Evolutionary conservation across 768 basidiomycete species (phyloP).

Genomic region (Mycena galopus): DNA sequence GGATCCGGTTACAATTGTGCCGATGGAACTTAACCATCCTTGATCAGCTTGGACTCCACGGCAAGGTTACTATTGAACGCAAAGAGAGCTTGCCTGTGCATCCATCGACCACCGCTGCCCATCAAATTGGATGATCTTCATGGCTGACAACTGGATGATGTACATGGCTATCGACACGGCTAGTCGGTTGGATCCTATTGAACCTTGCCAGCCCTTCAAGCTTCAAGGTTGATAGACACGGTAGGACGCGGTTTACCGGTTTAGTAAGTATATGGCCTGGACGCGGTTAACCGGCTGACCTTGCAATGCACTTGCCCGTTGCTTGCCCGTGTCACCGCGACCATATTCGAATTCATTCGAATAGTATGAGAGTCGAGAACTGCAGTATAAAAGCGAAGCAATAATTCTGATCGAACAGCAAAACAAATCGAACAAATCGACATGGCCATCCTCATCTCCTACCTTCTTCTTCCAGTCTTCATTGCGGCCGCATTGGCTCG

Average conservation of each 20-base stretch:
- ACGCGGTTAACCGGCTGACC: neutral
- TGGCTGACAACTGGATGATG: too few relatives aligned
- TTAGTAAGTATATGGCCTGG: neutral
- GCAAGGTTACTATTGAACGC: too few relatives aligned
- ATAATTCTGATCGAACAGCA: neutral
- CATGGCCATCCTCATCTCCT: constrained; percentile 8
- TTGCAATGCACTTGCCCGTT: neutral
- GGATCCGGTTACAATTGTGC: too few relatives aligned
- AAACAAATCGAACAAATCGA: neutral
- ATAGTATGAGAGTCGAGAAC: neutral
- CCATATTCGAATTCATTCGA: neutral
- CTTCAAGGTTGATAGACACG: too few relatives aligned
- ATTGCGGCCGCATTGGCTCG: neutral
- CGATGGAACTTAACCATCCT: too few relatives aligned
- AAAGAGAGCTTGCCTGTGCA: too few relatives aligned
- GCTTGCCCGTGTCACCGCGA: constrained; percentile 6
- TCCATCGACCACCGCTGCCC: too few relatives aligned
- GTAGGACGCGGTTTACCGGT: neutral
- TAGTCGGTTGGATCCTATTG: too few relatives aligned
- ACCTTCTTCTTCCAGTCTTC: neutral
- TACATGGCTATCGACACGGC: too few relatives aligned
- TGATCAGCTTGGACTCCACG: too few relatives aligned
- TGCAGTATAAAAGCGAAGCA: neutral
- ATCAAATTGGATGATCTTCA: too few relatives aligned
- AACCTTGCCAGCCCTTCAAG: too few relatives aligned